Conservation (phyloP, 148 eudicot genomes). For the Arbutus unedo region DNA sequence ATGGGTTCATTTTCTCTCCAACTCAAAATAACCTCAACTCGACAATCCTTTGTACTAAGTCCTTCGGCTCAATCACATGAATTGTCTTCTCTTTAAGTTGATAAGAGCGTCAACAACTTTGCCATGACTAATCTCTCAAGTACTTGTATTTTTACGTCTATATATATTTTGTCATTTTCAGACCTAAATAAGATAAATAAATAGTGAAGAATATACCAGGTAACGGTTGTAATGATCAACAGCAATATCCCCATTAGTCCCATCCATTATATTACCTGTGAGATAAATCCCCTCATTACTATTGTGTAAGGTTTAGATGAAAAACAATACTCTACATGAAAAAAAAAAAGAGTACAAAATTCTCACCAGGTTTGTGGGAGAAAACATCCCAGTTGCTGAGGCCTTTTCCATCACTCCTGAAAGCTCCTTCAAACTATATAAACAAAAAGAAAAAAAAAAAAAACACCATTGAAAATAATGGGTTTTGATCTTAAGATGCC, state of each 20-base stretch:
- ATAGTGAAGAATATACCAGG: slow-evolving; percentile 35
- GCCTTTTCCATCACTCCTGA: slow-evolving; percentile 64
- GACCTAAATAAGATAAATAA: no score
- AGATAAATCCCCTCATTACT: not conserved
- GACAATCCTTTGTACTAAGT: no score
- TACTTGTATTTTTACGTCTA: no score
- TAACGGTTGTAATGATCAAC: slow-evolving; percentile 73
- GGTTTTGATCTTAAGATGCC: not conserved
- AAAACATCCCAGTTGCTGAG: slow-evolving; percentile 72
- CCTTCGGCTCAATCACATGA: no score
- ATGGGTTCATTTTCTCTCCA: no score
- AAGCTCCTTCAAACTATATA: slow-evolving; percentile 73
- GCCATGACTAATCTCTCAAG: no score
- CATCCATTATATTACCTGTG: slow-evolving; percentile 53
- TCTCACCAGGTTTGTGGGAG: slow-evolving; percentile 49
- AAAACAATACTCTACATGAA: not conserved
- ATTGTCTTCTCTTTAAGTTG: no score
- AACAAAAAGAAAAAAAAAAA: not conserved
- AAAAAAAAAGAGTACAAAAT: not conserved
- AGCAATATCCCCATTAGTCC: slow-evolving; percentile 68
- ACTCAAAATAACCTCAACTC: no score
- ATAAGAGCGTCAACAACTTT: no score
- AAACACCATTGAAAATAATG: not conserved
- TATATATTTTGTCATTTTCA: no score
- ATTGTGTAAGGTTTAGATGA: not conserved